phyloP scores from a whole-genome alignment of 306 rosid species.

The Gastrolobium bilobum region DNA sequence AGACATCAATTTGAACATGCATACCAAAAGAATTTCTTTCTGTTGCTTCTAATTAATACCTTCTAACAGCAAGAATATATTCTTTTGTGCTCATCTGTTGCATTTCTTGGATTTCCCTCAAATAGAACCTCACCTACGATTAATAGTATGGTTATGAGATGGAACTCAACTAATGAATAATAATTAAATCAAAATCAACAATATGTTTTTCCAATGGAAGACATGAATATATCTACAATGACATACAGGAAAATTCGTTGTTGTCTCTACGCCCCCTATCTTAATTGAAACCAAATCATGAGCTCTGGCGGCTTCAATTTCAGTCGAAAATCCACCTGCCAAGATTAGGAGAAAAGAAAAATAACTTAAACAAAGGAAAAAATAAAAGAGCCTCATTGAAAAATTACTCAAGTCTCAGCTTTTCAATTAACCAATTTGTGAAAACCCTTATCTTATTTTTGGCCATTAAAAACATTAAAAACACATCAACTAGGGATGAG shows the following conservation, averaged over 20 bases:
- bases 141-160: constrained; percentile 19
- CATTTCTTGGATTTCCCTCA: not conserved
- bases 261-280: constrained; percentile 38
- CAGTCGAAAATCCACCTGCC: constrained; percentile 50
- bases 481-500: too few relatives aligned
- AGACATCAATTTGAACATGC: too few relatives aligned
- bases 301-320: constrained; percentile 58
- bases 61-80: not conserved
- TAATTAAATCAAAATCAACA: not conserved
- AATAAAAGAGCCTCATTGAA: not conserved
- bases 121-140: constrained; percentile 17
- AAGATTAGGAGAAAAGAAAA: not conserved
- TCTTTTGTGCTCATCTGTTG: not conserved
- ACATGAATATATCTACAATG: not conserved
- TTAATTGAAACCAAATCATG: constrained; percentile 60
- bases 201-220: constrained; percentile 4
- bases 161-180: not conserved
- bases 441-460: not conserved
- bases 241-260: constrained; percentile 56
- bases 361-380: not conserved
- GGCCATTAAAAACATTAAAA: not conserved
- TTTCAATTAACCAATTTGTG: not conserved
- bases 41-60: not conserved
- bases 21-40: not conserved
- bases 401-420: not conserved